These are phyloP conservation scores for Cyberlindnera veronae DNA, from an alignment of 805 yeast species.

Conservation along the genomic window DNA sequence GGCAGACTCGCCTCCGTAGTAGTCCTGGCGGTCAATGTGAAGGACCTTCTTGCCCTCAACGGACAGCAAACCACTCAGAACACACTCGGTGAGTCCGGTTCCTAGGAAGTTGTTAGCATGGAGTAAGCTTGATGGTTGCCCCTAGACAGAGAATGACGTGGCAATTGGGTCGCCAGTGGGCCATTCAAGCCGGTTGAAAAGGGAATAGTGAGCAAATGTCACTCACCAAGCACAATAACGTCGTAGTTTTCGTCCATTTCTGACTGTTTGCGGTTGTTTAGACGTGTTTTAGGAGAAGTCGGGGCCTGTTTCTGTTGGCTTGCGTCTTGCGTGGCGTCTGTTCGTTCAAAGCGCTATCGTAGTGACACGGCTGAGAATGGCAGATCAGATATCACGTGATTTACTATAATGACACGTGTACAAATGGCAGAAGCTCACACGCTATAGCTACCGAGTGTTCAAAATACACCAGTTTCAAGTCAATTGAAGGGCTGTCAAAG, in stretches of 20 bases:
- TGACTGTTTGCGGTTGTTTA: not conserved
- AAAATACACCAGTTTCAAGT: too few relatives aligned
- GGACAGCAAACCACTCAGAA: constrained; percentile 86
- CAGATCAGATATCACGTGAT: too few relatives aligned
- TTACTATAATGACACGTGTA: not conserved
- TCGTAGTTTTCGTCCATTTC: constrained; percentile 94
- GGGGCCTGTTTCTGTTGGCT: not conserved
- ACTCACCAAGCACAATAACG: constrained; percentile 85
- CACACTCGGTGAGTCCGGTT: constrained; percentile 92
- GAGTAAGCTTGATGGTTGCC: not conserved
- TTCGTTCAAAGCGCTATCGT: too few relatives aligned
- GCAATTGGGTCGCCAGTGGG: constrained; percentile 17
- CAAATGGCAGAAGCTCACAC: not conserved
- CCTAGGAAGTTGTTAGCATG: constrained; percentile 12
- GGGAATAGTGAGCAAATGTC: constrained; percentile 3
- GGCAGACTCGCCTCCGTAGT: constrained; percentile 90
- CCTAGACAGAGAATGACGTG: not conserved
- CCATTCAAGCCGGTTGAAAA: not conserved
- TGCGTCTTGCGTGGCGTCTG: not conserved
- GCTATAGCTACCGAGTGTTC: too few relatives aligned
- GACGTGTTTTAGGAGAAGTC: too few relatives aligned
- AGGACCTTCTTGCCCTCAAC: constrained; percentile 98
- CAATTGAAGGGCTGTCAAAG: too few relatives aligned
- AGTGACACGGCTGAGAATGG: too few relatives aligned
- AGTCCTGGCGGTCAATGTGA: constrained; percentile 94